Evolutionary conservation across 2,329 filamentous ascomycete species (phyloP).

Genomic region (Neopestalotiopsis clavispora): DNA sequence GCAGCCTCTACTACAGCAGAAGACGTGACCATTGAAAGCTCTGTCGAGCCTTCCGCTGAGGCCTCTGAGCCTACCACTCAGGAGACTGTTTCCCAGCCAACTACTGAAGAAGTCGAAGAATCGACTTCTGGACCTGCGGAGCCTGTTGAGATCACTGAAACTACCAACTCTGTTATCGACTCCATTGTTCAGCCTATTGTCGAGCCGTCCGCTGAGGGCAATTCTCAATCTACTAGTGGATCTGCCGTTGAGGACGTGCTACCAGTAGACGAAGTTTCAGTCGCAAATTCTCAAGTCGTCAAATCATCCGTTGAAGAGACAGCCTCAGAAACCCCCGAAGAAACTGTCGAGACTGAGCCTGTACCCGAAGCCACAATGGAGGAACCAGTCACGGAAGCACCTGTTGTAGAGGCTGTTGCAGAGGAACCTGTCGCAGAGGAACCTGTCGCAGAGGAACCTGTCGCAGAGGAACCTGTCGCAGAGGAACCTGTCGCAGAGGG

Average conservation of each 20-base stretch:
- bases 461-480: not conserved
- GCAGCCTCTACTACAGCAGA: too few species aligned
- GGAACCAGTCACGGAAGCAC: not conserved
- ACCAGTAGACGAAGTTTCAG: not conserved
- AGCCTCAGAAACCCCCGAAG: not conserved
- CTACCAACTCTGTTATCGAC: not conserved
- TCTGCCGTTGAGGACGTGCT: not conserved
- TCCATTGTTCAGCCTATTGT: not conserved
- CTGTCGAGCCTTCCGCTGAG: too few species aligned
- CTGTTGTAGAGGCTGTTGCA: not conserved
- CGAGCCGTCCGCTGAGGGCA: not conserved
- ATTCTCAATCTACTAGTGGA: not conserved
- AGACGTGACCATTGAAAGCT: too few species aligned
- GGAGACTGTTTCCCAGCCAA: not conserved
- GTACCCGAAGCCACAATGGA: not conserved
- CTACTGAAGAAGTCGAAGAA: too few species aligned
- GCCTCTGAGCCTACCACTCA: not conserved
- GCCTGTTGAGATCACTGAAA: too few species aligned
- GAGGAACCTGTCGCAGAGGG: not conserved
- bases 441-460: not conserved
- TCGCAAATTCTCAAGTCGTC: not conserved
- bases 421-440: not conserved
- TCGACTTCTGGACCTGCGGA: too few species aligned
- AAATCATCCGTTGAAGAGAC: not conserved
- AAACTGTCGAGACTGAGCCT: not conserved